A percentile compares a stretch with the other conserved stretches of the same genome.
These are phyloP conservation scores for Metarhizium album DNA, from an alignment of 2,329 filamentous ascomycete species.

Conservation along the genomic window DNA sequence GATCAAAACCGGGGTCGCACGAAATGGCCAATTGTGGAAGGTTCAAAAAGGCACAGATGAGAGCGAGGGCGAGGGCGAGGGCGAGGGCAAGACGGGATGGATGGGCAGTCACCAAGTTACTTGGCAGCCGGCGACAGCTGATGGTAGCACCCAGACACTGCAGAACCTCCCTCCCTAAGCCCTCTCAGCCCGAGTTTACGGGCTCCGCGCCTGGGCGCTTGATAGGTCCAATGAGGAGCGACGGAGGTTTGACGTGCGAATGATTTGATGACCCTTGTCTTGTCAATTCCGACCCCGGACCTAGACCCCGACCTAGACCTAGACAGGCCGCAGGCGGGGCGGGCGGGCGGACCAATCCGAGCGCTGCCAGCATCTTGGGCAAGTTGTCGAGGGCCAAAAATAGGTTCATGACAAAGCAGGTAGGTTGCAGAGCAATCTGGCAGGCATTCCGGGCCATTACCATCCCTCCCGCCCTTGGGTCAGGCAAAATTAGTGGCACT, in stretches of 20 bases:
- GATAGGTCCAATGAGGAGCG: conserved; percentile 4
- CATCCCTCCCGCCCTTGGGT: no score
- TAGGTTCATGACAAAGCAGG: conserved; percentile 7
- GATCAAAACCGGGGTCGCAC: background rate
- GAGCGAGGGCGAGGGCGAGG: background rate
- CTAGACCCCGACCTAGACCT: background rate
- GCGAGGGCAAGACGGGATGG: background rate
- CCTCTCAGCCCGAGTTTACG: no score
- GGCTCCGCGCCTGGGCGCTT: conserved; percentile 7
- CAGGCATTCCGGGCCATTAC: no score
- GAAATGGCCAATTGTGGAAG: background rate
- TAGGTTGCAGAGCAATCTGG: background rate
- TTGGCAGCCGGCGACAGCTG: no score
- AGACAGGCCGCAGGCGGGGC: background rate
- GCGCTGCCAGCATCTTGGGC: background rate
- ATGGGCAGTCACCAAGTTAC: no score
- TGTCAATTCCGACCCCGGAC: background rate
- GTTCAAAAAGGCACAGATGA: background rate
- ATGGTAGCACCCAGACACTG: background rate
- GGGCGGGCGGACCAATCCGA: background rate
- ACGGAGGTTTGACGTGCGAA: background rate
- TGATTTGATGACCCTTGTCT: background rate
- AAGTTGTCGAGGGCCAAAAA: conserved; percentile 4
- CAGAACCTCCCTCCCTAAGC: no score
- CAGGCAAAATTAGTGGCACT: background rate